Base-by-base conservation (phyloP, 768 basidiomycete genomes). In the Boletus bicolor region DNA sequence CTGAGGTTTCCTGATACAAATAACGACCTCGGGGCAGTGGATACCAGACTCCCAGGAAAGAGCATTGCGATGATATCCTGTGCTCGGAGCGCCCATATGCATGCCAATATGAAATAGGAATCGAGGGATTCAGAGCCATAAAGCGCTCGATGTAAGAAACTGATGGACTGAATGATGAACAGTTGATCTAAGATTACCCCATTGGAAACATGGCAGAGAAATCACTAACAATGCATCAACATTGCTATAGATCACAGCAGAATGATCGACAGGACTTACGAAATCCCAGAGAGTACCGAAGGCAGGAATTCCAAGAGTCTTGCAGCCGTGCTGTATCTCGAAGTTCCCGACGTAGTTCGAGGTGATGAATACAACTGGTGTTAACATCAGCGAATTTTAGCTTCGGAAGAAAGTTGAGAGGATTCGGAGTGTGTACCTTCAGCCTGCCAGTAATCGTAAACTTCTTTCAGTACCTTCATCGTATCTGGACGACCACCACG, bases 281-380 rank as follows among this genome's bases (percentile, higher is more conserved):
- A 87, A 87, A 71, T 87, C 86, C 85, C 86, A 87, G 30, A 87
- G 75, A 14, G 86, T 86, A 54, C 85, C 86, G 61, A 84, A 84
- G 43, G 79, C 81, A 41, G 85, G 85, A 62, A 86, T 86, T 26
- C 82, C 82, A 49, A 79, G 81, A 59, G 79, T 78, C 69, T 85
- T 89, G 75, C 84, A 90, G 21, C 87, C 89, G 67, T 86, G 77
- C 80, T 89, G 89, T 57, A 91, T 85, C 64, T 91, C 88, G 14
- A 79, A 76, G 69, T 91, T 91, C 30, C 89, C 89, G 39, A 83
- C 78, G 62, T 80, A 86, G 73, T 91, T 91, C n/a, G 88, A 90
- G 8, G 89, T 91, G 69, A 91, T 87, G 71, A 91, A 89, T 28
- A 91, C 84, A 44, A 91, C 84, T 84, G 35, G 32, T 19, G 26